phyloP scores from a whole-genome alignment of 2,329 filamentous ascomycete genomes.

The Aspergillus glaucus region DNA sequence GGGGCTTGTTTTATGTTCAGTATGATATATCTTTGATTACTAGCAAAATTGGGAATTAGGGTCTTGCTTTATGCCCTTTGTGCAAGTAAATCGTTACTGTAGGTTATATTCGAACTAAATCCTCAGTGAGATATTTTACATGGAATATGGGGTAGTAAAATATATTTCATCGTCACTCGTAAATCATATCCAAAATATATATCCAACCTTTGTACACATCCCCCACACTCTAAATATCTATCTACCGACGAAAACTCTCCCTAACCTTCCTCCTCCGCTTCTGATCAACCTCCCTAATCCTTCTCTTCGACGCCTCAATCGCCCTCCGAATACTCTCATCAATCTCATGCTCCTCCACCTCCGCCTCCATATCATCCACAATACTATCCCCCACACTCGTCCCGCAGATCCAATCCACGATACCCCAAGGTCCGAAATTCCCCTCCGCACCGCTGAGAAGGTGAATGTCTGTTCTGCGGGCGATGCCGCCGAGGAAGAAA shows the following conservation, averaged over 20 bases:
- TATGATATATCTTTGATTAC: conserved; percentile 29
- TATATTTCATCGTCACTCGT: background rate
- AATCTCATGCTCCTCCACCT: conserved; percentile 30
- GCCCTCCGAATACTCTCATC: conserved; percentile 25
- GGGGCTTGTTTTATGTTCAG: conserved; percentile 28
- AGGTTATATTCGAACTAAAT: too few relatives aligned
- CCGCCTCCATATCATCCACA: conserved; percentile 45
- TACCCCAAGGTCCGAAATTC: conserved; percentile 42
- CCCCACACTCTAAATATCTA: background rate
- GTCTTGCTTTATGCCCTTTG: conserved; percentile 4
- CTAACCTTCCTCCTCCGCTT: conserved; percentile 7
- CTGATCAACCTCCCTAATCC: conserved; percentile 16
- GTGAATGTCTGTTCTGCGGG: conserved; percentile 51
- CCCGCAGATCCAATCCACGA: conserved; percentile 41
- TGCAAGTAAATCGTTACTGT: too few relatives aligned
- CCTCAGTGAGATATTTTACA: background rate
- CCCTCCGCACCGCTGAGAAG: conserved; percentile 42
- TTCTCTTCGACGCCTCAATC: conserved; percentile 26
- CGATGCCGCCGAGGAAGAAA: conserved; percentile 54
- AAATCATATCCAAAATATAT: background rate
- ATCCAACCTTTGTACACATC: background rate
- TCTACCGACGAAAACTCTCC: conserved; percentile 1
- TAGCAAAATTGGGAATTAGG: conserved; percentile 23
- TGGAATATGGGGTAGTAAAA: background rate
- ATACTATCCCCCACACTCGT: conserved; percentile 40